Base-by-base conservation (phyloP, 305 asterid genomes). In the Rubia tinctorum region DNA sequence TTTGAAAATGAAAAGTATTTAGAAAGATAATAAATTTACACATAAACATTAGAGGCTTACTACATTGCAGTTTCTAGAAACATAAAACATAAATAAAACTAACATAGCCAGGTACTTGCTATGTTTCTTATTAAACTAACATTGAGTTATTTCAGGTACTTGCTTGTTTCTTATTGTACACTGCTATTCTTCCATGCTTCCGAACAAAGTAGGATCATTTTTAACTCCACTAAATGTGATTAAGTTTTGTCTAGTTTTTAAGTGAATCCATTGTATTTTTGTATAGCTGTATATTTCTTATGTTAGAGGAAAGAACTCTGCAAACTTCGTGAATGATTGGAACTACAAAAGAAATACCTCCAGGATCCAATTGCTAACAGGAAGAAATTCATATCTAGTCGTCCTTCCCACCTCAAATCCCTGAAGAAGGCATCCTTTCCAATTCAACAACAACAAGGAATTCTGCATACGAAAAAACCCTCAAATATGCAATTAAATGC, bases 341-440 rank as follows among this genome's bases (percentile, higher is more conserved):
- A 90, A 83, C 83, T 83, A 62, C 89, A 89, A 73, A 95, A 90
- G 88, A 92, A 92, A 84, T 84, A 88, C 78, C 92, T 91, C 69
- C 93, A 86, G 79, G 97, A 89, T 81, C 87, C 90, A 75, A 95
- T 95, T 68, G 79, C 91, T 59, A 91, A 87, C 88, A 83, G 97
- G 87, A 95, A 92, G 85, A 95, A 86, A 86, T 92, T 95, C 84
- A 88, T 95, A 79, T 82, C 95, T 69, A 92, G 97, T 86, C 94
- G 92, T 77, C 99, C 99, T 39, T 91, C 98, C 65, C 98, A 92
- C 78, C 98, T 95, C 76, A 95, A 95, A 81, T 90, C 98, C 76
- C 93, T 95, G 68, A 95, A 92, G 80, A 95, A 91, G 81, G 99
- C 97, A 81, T 92, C 98, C 65, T 81, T 92, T 87, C 98, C 99